phyloP scores from a whole-genome alignment of 1,284 basidiomycete species.

The Porogramme epimiltina region DNA sequence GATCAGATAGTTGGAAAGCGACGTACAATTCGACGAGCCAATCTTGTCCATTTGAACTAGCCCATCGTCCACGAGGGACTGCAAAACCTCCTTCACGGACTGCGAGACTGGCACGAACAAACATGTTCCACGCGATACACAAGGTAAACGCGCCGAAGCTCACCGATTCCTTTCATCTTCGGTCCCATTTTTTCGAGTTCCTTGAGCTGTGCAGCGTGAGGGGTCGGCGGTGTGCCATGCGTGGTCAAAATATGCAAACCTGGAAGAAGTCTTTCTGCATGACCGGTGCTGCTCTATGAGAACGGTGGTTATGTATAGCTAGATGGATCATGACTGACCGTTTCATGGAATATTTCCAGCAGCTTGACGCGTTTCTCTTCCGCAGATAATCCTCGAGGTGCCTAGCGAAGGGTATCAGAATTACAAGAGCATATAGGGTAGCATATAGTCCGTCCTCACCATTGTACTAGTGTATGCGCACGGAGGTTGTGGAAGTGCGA shows the following conservation, averaged over 20 bases:
- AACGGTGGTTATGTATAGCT: background rate
- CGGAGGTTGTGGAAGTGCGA: too few species aligned
- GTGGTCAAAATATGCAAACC: slow-evolving; percentile 34
- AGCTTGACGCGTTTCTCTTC: slow-evolving; percentile 83
- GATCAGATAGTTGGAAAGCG: too few species aligned
- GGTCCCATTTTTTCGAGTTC: slow-evolving; percentile 85
- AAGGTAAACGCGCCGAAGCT: too few species aligned
- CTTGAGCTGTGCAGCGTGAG: slow-evolving; percentile 61
- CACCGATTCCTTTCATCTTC: slow-evolving; percentile 88
- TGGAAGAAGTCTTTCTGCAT: slow-evolving; percentile 85
- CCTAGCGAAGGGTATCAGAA: too few species aligned
- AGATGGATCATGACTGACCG: slow-evolving; percentile 44
- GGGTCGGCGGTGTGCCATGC: too few species aligned
- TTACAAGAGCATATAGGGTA: too few species aligned
- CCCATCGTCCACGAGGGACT: slow-evolving; percentile 82
- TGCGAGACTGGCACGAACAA: slow-evolving; percentile 85
- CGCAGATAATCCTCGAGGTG: slow-evolving; percentile 74
- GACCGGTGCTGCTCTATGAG: background rate
- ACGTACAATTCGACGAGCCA: slow-evolving; percentile 86
- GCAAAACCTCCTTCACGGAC: slow-evolving; percentile 85
- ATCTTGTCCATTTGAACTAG: slow-evolving; percentile 87
- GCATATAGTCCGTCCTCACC: too few species aligned
- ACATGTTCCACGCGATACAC: too few species aligned
- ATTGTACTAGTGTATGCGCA: too few species aligned
- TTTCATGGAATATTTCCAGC: slow-evolving; percentile 89